Percentiles rank a stretch among this genome's conserved stretches.
Conservation (phyloP, 371 early-diverging fungal species). For the Mucor circinelloides region DNA sequence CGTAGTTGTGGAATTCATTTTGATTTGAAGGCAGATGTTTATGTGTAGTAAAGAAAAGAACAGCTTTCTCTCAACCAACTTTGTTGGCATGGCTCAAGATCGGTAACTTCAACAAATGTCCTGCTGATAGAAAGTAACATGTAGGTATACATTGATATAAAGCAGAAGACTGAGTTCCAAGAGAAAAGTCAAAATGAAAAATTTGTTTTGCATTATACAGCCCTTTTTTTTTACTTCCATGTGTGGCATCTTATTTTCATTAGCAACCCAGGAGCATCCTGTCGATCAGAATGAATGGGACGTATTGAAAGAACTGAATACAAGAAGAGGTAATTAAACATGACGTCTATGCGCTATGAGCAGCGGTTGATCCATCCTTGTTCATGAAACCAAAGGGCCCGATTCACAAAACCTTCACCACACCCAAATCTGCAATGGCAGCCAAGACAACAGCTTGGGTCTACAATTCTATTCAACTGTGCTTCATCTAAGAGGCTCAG, state of each 20-base stretch:
- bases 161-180: no score
- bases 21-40: no score
- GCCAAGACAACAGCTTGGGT: background rate
- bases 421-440: background rate
- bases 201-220: background rate
- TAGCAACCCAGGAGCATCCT: slow-evolving; percentile 12
- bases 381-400: slow-evolving; percentile 35
- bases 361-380: background rate
- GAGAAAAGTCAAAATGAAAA: background rate
- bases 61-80: no score
- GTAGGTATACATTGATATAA: no score
- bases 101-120: no score
- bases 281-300: slow-evolving; percentile 36
- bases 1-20: no score
- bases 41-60: no score
- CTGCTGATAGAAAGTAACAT: no score
- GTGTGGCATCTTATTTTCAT: slow-evolving; percentile 52
- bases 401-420: slow-evolving; percentile 39
- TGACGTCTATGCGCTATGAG: background rate
- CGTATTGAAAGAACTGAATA: slow-evolving; percentile 43
- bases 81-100: no score
- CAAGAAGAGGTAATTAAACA: slow-evolving; percentile 44
- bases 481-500: slow-evolving; percentile 77
- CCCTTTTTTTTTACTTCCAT: slow-evolving; percentile 13
- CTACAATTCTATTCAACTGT: slow-evolving; percentile 69